phyloP scores from a whole-genome alignment of 768 basidiomycete genomes.

The Suillus discolor region DNA sequence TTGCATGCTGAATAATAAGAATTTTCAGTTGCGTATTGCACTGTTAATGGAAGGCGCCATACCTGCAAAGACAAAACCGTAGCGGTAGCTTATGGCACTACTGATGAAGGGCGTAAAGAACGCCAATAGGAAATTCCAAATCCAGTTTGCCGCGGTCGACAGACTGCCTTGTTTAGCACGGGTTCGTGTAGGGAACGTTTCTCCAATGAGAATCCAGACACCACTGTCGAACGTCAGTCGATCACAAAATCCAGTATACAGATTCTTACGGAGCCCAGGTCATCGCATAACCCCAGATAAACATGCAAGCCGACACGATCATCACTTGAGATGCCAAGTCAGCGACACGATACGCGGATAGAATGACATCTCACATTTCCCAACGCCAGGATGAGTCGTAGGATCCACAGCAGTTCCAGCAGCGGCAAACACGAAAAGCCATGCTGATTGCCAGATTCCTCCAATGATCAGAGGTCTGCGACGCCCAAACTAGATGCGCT shows the following conservation, averaged over 20 bases:
- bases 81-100: constrained; percentile 54
- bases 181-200: constrained; percentile 74
- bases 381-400: constrained; percentile 45
- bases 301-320: constrained; percentile 70
- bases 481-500: constrained; percentile 55
- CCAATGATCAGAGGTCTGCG: constrained; percentile 66
- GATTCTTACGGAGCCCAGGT: constrained; percentile 62
- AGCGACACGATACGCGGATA: constrained; percentile 1
- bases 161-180: constrained; percentile 72
- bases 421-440: constrained; percentile 75
- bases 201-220: constrained; percentile 77
- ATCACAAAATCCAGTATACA: neutral
- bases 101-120: constrained; percentile 83
- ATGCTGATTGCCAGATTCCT: constrained; percentile 68
- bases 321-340: constrained; percentile 41
- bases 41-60: constrained; percentile 16
- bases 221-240: constrained; percentile 37
- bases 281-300: constrained; percentile 71
- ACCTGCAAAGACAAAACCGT: constrained; percentile 75
- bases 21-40: neutral
- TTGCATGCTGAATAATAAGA: constrained; percentile 47
- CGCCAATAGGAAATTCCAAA: constrained; percentile 71
- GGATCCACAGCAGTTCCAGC: constrained; percentile 70
- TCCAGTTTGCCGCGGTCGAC: constrained; percentile 67
- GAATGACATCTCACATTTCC: constrained; percentile 43